Evolutionary conservation across 1,284 basidiomycete species (phyloP).

Genomic region (Athelia psychrophila): DNA sequence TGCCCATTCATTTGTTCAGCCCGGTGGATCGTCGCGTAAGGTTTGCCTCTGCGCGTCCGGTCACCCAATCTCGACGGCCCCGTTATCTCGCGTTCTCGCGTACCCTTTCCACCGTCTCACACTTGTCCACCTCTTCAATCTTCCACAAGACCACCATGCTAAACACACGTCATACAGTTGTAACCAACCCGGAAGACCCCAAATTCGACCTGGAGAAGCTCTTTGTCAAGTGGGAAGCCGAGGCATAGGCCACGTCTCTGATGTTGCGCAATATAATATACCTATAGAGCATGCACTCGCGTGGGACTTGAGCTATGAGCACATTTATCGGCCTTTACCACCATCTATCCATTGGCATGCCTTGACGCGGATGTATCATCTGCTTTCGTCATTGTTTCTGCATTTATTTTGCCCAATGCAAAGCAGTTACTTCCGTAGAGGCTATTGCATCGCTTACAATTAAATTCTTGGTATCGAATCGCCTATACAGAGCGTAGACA

Average conservation of each 20-base stretch:
- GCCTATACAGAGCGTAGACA: too few species aligned
- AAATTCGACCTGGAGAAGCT: conserved; percentile 97
- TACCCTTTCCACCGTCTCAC: too few species aligned
- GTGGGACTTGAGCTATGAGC: neutral
- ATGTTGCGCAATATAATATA: conserved; percentile 17
- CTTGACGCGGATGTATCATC: neutral
- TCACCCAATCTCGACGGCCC: neutral
- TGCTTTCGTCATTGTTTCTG: neutral
- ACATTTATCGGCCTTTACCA: neutral
- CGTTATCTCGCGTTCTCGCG: neutral
- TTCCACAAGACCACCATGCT: too few species aligned
- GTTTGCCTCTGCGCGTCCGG: neutral
- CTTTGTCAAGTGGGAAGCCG: conserved; percentile 72
- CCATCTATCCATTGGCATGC: too few species aligned
- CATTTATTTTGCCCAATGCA: neutral
- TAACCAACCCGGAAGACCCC: conserved; percentile 93
- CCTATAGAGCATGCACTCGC: conserved; percentile 18
- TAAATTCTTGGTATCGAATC: too few species aligned
- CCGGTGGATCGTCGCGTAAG: neutral
- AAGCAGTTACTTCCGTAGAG: too few species aligned
- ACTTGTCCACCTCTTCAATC: too few species aligned
- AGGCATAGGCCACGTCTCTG: conserved; percentile 32
- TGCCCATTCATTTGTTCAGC: neutral
- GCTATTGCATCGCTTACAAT: too few species aligned
- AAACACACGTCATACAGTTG: conserved; percentile 45